Evolutionary conservation across 108 stramenopile species (phyloP).

Genomic region (Skeletonema grethae): DNA sequence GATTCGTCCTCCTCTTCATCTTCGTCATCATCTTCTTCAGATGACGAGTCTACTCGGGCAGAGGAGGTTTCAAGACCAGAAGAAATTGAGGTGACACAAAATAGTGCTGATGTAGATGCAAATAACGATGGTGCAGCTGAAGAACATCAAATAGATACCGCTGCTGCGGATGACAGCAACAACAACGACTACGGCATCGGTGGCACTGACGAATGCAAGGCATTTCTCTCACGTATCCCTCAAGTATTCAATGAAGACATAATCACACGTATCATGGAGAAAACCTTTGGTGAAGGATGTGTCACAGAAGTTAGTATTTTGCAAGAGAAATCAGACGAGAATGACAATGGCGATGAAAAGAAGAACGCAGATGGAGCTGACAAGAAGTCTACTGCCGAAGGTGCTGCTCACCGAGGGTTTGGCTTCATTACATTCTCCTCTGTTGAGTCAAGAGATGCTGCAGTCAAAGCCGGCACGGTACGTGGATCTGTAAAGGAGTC

Average conservation of each 20-base stretch:
- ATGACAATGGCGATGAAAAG: conserved; percentile 4
- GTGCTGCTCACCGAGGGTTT: conserved; percentile 64
- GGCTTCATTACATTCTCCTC: conserved; percentile 68
- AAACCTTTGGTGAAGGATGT: conserved; percentile 48
- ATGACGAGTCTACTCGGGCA: neutral
- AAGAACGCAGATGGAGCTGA: neutral
- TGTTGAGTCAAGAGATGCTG: conserved; percentile 22
- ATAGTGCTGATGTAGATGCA: neutral
- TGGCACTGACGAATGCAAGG: conserved; percentile 47
- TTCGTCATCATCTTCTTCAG: conserved; percentile 4
- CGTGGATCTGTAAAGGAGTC: conserved; percentile 57
- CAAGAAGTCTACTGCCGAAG: conserved; percentile 12
- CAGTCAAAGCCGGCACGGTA: conserved; percentile 54
- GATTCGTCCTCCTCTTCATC: conserved; percentile 12
- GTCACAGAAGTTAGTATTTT: conserved; percentile 54
- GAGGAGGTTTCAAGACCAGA: neutral
- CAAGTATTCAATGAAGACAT: conserved; percentile 61
- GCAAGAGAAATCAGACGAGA: conserved; percentile 24
- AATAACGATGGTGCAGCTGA: neutral
- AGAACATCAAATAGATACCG: neutral
- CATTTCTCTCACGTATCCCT: conserved; percentile 76
- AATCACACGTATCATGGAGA: conserved; percentile 52
- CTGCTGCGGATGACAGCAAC: neutral
- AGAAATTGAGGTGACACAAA: neutral
- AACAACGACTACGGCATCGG: neutral